Evolutionary conservation across 208 protist genomes (phyloP).

Genomic region (Trichomonas tenax): DNA sequence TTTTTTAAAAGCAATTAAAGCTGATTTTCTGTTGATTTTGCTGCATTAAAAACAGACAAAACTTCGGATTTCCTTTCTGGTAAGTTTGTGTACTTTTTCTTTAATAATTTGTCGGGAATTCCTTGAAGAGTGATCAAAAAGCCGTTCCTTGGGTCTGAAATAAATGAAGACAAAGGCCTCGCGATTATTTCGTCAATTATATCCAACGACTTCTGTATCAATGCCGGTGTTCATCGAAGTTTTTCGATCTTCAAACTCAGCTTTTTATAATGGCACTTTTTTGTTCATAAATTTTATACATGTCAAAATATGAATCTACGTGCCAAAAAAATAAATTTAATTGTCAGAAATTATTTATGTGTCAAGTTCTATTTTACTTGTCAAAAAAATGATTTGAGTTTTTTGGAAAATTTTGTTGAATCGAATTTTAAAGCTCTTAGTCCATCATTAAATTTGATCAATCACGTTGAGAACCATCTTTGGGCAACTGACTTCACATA

Average conservation of each 20-base stretch:
- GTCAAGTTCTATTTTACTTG: no score
- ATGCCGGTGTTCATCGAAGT: not conserved
- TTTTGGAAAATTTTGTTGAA: no score
- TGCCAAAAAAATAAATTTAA: no score
- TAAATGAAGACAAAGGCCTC: not conserved
- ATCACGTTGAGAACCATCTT: no score
- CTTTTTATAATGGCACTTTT: no score
- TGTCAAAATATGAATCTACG: no score
- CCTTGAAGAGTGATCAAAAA: not conserved
- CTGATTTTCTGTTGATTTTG: not conserved
- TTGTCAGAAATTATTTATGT: no score
- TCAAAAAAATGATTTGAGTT: no score
- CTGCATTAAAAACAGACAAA: not conserved
- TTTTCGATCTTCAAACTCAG: not conserved
- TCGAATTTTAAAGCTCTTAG: no score
- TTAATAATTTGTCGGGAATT: not conserved
- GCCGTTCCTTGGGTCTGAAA: slow-evolving; percentile 3
- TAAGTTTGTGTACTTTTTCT: not conserved
- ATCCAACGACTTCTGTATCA: not conserved
- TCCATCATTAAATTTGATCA: no score
- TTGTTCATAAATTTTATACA: no score
- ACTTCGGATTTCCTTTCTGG: not conserved
- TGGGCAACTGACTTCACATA: no score
- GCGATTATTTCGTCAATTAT: not conserved
- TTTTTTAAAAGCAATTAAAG: not conserved